phyloP scores from a whole-genome alignment of 2,329 filamentous ascomycete genomes.

The Fusarium verticillioides region DNA sequence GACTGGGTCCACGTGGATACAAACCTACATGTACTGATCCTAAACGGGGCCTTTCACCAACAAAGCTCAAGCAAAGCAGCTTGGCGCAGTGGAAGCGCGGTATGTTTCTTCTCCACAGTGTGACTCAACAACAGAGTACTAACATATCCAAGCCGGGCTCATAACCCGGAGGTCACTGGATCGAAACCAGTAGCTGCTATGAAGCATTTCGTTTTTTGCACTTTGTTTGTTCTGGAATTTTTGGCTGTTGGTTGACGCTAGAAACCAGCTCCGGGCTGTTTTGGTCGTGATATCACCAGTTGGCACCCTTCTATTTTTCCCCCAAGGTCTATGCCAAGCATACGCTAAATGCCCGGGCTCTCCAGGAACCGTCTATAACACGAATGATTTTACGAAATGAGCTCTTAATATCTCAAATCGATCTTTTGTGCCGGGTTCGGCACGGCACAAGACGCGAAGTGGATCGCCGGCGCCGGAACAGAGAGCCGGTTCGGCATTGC shows the following conservation, averaged over 20 bases:
- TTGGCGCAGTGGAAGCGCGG: conserved; percentile 31
- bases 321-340: accelerated
- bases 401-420: background rate
- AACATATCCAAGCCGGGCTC: conserved; percentile 21
- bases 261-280: background rate
- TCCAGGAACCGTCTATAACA: accelerated
- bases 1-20: background rate
- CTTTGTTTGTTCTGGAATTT: background rate
- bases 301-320: background rate
- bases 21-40: background rate
- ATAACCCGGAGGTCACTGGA: conserved; percentile 30
- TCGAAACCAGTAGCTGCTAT: conserved; percentile 29
- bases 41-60: background rate
- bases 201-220: conserved; percentile 2
- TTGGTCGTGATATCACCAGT: accelerated
- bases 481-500: background rate
- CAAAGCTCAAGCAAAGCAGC: conserved; percentile 24
- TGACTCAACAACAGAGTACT: conserved; percentile 4
- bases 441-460: background rate
- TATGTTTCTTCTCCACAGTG: conserved; percentile 18
- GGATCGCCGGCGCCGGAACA: background rate
- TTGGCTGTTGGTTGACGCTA: background rate
- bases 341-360: accelerated
- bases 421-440: conserved; percentile 1
- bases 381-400: accelerated